Evolutionary conservation across 306 rosid species (phyloP), one percentile per base, ranked within the genome.

Genomic region (Prosopis cineraria): DNA sequence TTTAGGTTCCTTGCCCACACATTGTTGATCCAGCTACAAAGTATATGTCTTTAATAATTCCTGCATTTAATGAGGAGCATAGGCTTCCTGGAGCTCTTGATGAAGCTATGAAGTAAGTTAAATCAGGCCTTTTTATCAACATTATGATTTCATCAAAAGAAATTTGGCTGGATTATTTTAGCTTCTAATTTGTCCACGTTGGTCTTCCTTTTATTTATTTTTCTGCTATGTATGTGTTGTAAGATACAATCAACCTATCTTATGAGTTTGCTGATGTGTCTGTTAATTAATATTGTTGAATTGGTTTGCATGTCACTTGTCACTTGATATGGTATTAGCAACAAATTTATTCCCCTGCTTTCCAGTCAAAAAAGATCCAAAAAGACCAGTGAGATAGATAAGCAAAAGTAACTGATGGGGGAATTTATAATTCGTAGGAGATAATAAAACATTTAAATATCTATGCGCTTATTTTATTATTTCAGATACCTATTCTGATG

Each of bases 81-180:
- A 89, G 98, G 79, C 97, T 94, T 80, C 97, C 97, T 17, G 85
- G 86, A 50, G 97, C 98, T 17, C 93, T 94, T 68, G 92, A 90
- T 39, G 98, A 94, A 83, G 88, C 92, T 29, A 76, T 94, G 90
- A 84, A 83, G 98, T 94, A 88, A 84, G 96, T 86, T 65, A 58
- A 56, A 73, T 58, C 34, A 37, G 37, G 55, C 16, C 10, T 5
- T 44, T 78, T 74, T 27, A 14, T 71, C 73, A 29, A 41, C 52
- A 50, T 50, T 55, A 47, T 52, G 39, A n/a, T 41, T 68, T 59
- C 43, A 66, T 12, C 56, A 34, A 6, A 64, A 53, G 14, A 67
- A 82, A 33, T 64, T 76, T 34, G 41, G 7, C 43, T 20, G 2
- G 24, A n/a, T 62, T 39, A 3, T 19, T 66, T 36, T 52, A 48